A percentile compares a stretch with the other conserved stretches of the same genome.
phyloP scores from a whole-genome alignment of 768 basidiomycete species.

The Cubamyces lactineus region DNA sequence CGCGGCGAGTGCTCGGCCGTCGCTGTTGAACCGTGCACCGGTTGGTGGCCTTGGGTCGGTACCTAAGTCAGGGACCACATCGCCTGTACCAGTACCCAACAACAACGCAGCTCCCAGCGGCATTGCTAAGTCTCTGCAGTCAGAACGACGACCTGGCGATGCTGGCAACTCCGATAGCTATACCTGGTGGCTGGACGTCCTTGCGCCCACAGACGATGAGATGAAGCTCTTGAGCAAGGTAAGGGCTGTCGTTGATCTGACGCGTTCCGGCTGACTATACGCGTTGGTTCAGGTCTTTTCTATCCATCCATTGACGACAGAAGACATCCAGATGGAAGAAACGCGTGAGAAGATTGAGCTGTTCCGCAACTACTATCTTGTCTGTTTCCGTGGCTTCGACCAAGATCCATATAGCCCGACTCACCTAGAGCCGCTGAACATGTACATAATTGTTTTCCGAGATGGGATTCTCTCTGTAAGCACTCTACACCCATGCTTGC shows the following conservation, averaged over 20 bases:
- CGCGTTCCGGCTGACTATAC: background rate
- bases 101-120: conserved; percentile 4
- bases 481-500: conserved; percentile 28
- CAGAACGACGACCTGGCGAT: conserved; percentile 26
- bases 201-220: conserved; percentile 94
- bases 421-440: conserved; percentile 96
- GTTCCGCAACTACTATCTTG: conserved; percentile 97
- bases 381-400: conserved; percentile 99
- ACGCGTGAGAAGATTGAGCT: conserved; percentile 99
- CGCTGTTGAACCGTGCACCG: background rate
- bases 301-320: conserved; percentile 97
- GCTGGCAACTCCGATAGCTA: conserved; percentile 59
- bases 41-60: conserved; percentile 4
- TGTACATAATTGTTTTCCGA: conserved; percentile 99
- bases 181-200: conserved; percentile 98
- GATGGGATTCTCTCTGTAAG: conserved; percentile 93
- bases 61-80: conserved; percentile 18
- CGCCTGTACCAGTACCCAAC: conserved; percentile 21
- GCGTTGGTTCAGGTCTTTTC: conserved; percentile 79
- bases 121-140: conserved; percentile 23
- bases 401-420: conserved; percentile 98
- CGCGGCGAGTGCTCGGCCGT: background rate
- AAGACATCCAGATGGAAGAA: conserved; percentile 99
- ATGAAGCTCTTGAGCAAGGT: conserved; percentile 97
- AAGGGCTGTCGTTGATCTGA: conserved; percentile 13